Evolutionary conservation across 345 rosid species (phyloP), one percentile per base, ranked within the genome.

Genomic region (Microthlaspi erraticum): DNA sequence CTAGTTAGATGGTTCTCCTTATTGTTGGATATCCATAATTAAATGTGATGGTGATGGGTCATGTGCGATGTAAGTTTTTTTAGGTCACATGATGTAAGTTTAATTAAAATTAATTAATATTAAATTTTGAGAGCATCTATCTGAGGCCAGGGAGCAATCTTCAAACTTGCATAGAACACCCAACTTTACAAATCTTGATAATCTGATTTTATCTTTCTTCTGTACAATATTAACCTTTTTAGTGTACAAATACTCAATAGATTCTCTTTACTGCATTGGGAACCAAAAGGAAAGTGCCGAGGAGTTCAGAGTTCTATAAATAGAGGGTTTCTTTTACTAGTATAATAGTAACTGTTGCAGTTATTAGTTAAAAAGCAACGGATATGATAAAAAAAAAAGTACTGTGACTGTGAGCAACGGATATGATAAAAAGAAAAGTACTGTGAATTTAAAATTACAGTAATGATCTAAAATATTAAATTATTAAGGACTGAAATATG

Each of bases 31-130:
- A 56, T 46, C 36, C 33, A 38, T 17, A 29, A 72, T 44, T 36
- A 45, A 73, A 23, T 58, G 45, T 31, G 77, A 73, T 65, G 36
- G 53, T 73, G 77, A 72, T 45, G 14, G 46, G 64, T 63, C 64
- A 61, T 63, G 49, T 53, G 63, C 19, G 61, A 63, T 72, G 63
- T 63, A 60, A 29, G 52, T 18, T 51, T n/a, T 18, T 17, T 41
- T 32, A 29, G 26, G 62, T 51, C 75, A 61, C 52, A 33, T 70
- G 60, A 60, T 13, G 61, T 50, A 55, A 45, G 50, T 45, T 34
- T 63, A 44, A 31, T 14, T 16, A 9, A 37, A 62, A 34, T 10
- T n/a, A 68, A 23, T 34, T 53, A 14, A 33, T 62, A 7, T 8
- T 51, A 33, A 71, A 7, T 8, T 51, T 50, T n/a, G 32, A 45